phyloP scores from a whole-genome alignment of 164 flowering plant genomes.

The Chloranthus sessilifolius region DNA sequence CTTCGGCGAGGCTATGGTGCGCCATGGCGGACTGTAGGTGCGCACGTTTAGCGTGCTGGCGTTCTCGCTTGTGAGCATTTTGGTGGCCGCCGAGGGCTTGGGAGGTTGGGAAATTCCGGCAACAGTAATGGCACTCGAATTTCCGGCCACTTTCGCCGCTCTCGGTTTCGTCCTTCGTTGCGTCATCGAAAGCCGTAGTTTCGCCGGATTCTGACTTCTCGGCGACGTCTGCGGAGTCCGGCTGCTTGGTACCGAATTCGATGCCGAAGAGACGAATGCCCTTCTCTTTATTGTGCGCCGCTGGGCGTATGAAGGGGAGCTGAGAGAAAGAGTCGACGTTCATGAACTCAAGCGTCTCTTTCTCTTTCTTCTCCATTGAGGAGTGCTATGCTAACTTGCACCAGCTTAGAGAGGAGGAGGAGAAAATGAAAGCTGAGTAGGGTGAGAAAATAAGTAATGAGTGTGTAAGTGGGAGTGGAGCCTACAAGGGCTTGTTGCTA shows the following conservation, averaged over 20 bases:
- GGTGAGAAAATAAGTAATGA: too few relatives aligned
- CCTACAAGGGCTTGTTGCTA: too few relatives aligned
- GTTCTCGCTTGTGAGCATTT: constrained; percentile 90
- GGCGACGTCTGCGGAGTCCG: neutral
- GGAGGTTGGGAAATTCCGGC: constrained; percentile 85
- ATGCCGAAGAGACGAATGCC: constrained; percentile 81
- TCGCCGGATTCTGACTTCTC: constrained; percentile 23
- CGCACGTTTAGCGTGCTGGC: constrained; percentile 82
- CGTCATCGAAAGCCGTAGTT: constrained; percentile 17
- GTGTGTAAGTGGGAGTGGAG: too few relatives aligned
- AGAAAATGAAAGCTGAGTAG: too few relatives aligned
- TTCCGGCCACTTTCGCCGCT: constrained; percentile 16
- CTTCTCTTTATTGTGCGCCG: constrained; percentile 41
- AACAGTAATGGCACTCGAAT: constrained; percentile 91
- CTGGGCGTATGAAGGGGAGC: constrained; percentile 84
- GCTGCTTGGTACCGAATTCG: constrained; percentile 38
- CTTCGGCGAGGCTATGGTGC: constrained; percentile 29
- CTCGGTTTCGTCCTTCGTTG: constrained; percentile 9
- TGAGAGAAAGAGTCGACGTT: constrained; percentile 93
- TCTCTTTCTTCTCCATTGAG: too few relatives aligned
- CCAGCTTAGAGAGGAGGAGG: too few relatives aligned
- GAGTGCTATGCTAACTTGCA: too few relatives aligned
- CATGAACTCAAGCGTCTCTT: constrained; percentile 85
- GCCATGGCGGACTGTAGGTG: constrained; percentile 75
- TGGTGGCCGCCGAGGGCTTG: constrained; percentile 97